Conservation (phyloP, 176 grass and related monocot genomes). For the Canna indica region DNA sequence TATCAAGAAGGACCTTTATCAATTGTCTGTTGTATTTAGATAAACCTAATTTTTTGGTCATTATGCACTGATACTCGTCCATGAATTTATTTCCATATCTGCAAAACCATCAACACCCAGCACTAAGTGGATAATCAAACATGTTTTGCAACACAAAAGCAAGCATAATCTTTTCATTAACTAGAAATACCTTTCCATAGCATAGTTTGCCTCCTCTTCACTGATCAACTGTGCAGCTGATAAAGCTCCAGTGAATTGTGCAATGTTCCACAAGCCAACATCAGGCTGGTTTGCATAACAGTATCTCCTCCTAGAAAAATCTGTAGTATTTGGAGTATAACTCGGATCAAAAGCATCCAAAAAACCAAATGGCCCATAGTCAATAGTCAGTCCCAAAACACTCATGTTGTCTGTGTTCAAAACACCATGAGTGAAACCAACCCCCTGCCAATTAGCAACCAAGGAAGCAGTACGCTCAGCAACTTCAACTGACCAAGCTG, state of each 20-base stretch:
- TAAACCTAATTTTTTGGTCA: slow-evolving; percentile 82
- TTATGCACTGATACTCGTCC: slow-evolving; percentile 96
- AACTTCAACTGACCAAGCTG: slow-evolving; percentile 97
- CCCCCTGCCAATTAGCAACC: slow-evolving; percentile 91
- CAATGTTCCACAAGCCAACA: slow-evolving; percentile 94
- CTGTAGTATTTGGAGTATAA: slow-evolving; percentile 89
- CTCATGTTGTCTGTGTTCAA: slow-evolving; percentile 99
- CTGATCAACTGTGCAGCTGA: slow-evolving; percentile 66
- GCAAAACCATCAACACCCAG: neutral
- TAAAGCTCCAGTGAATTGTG: slow-evolving; percentile 66
- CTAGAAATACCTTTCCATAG: slow-evolving; percentile 67
- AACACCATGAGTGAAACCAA: slow-evolving; percentile 96
- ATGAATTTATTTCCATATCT: slow-evolving; percentile 97
- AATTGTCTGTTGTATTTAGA: slow-evolving; percentile 87
- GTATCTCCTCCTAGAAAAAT: slow-evolving; percentile 75
- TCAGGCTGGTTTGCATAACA: slow-evolving; percentile 99
- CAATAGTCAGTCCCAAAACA: slow-evolving; percentile 82
- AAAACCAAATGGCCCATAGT: slow-evolving; percentile 94
- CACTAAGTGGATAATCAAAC: neutral
- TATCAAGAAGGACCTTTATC: slow-evolving; percentile 67
- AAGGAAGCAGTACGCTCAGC: slow-evolving; percentile 85
- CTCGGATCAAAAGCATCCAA: slow-evolving; percentile 94
- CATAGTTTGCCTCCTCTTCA: slow-evolving; percentile 87
- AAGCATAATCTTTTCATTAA: neutral
- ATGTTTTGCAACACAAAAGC: neutral